Conservation (phyloP, 495 filamentous ascomycete species). For the Pseudotulostoma volvatum region DNA sequence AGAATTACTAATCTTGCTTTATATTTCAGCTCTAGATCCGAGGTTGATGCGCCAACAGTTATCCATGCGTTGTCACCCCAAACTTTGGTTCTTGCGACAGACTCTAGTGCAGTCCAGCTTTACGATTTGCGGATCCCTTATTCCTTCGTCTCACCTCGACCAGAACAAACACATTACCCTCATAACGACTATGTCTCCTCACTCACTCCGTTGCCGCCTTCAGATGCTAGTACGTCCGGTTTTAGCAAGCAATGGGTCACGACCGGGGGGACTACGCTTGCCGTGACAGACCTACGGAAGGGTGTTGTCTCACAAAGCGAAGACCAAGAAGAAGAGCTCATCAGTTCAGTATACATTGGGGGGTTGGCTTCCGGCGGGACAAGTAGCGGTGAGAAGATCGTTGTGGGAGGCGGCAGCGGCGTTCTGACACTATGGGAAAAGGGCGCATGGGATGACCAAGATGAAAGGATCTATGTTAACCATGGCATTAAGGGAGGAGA, state of each 20-base stretch:
- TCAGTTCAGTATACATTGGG: constrained; percentile 58
- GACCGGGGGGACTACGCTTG: constrained; percentile 78
- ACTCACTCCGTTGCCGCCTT: constrained; percentile 66
- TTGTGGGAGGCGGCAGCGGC: constrained; percentile 65
- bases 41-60: constrained; percentile 54
- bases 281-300: constrained; percentile 70
- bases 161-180: constrained; percentile 62
- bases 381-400: constrained; percentile 53
- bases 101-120: constrained; percentile 75
- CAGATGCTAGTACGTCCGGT: constrained; percentile 59
- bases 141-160: constrained; percentile 36
- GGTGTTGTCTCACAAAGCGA: constrained; percentile 75
- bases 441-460: constrained; percentile 86
- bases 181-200: constrained; percentile 91
- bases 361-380: constrained; percentile 45
- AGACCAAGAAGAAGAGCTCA: constrained; percentile 83
- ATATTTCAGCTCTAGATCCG: constrained; percentile 2
- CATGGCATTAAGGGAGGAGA: constrained; percentile 40
- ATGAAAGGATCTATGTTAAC: constrained; percentile 66
- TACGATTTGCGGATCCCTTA: constrained; percentile 70
- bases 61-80: constrained; percentile 71
- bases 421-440: constrained; percentile 85
- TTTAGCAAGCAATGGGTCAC: constrained; percentile 85
- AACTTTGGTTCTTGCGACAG: constrained; percentile 77
- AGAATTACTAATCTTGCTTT: too few relatives aligned